Evolutionary conservation across 2,329 filamentous ascomycete species (phyloP), one percentile per base, ranked within the genome.

Genomic region (Colletotrichum endophyticum): DNA sequence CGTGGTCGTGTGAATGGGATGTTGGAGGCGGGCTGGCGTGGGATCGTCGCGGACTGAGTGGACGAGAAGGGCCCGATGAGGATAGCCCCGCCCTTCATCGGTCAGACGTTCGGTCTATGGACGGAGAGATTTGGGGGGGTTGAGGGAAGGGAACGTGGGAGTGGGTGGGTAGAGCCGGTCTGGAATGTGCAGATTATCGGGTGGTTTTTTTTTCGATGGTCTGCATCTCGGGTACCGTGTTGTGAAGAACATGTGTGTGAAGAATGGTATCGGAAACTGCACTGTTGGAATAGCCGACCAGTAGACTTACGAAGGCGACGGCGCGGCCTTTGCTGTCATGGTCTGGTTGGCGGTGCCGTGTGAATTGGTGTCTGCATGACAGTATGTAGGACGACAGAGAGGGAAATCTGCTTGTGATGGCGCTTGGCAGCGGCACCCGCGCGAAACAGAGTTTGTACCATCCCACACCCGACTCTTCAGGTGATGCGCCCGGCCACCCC

Each of bases 401-500:
- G 22, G 71, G 72, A 63, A 70, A 71, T 75, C 66, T 71, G 72
- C 72, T 63, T 77, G 72, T 77, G 75, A 77, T 57, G 66, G 36
- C 49, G 19, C 75, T 75, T 77, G 75, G 75, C 75, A 53, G 75
- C 75, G 72, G 75, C 72, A 77, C 56, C 75, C 56, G 75, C 75
- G 75, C 71, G n/a, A 77, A 77, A 70, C 61, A 75, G 67, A 77
- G 67, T 74, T 71, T 63, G 66, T 66, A 28, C 39, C 57, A 73
- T 76, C 64, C 70, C 73, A 63, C 73, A 73, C 64, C 57, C 30
- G 64, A 44, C 30, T 28, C 64, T 53, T 68, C 70, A 73, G 63
- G 73, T 76, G 71, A 77, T 71, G 75, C 66, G 39, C 72, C 49
- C 39, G 36, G 39, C 49, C 66, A 44, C 27, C 36, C 66, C 66